Evolutionary conservation across 441 rosid species (phyloP).

Genomic region (Populus tomentosa): DNA sequence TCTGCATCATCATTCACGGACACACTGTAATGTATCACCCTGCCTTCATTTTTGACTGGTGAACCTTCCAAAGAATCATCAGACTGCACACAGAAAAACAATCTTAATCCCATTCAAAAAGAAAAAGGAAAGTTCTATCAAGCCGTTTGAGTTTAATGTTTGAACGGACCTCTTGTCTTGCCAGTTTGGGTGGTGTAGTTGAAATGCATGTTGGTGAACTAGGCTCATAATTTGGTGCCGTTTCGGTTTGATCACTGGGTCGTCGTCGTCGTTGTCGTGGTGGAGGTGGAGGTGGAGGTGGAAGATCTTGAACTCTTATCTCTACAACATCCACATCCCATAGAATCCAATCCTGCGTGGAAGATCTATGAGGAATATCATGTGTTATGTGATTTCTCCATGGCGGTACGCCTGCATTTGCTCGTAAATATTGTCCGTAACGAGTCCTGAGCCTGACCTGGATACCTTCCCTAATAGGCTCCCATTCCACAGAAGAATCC

Average conservation of each 20-base stretch:
- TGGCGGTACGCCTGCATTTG: slow-evolving; percentile 82
- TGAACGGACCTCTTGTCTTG: no score
- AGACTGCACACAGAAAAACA: slow-evolving; percentile 29
- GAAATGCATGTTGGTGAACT: not conserved
- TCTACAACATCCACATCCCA: slow-evolving; percentile 73
- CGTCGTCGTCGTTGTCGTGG: not conserved
- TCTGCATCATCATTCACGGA: slow-evolving; percentile 51
- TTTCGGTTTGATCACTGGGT: not conserved
- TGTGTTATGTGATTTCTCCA: slow-evolving; percentile 89
- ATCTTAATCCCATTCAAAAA: no score
- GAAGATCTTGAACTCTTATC: not conserved
- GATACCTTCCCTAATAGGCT: slow-evolving; percentile 56
- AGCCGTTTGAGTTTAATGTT: no score
- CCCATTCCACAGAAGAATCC: slow-evolving; percentile 90
- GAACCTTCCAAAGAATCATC: slow-evolving; percentile 39
- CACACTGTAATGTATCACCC: slow-evolving; percentile 58
- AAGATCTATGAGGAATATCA: slow-evolving; percentile 66
- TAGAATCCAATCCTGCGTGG: slow-evolving; percentile 66
- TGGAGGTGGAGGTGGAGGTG: not conserved
- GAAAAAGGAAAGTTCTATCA: no score
- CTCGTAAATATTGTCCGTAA: slow-evolving; percentile 67
- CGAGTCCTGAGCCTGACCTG: slow-evolving; percentile 62
- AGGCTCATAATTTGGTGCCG: not conserved
- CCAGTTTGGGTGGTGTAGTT: not conserved
- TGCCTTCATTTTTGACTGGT: slow-evolving; percentile 59